Evolutionary conservation across 2,329 filamentous ascomycete species (phyloP).

Genomic region (Byssoonygena ceratinophila): DNA sequence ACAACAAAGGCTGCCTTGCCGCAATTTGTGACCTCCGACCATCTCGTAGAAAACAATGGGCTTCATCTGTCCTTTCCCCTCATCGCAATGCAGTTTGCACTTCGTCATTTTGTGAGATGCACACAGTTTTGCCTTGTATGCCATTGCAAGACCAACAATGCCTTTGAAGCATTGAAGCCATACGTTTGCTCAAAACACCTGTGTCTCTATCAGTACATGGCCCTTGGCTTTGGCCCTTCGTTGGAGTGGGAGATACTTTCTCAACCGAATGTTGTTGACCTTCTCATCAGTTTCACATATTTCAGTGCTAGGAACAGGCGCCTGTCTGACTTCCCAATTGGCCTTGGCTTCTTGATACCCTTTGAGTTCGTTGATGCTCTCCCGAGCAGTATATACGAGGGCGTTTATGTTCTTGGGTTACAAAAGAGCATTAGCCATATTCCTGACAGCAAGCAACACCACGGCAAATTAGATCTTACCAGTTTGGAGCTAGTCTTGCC

Average conservation of each 20-base stretch:
- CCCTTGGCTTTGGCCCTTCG: constrained; percentile 71
- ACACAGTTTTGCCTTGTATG: constrained; percentile 83
- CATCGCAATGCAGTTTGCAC: constrained; percentile 59
- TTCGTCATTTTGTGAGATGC: constrained; percentile 68
- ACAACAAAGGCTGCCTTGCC: constrained; percentile 29
- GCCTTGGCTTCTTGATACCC: constrained; percentile 41
- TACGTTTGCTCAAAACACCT: constrained; percentile 66
- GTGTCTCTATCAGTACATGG: constrained; percentile 81
- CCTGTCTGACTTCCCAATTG: constrained; percentile 47
- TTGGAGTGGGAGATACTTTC: constrained; percentile 74
- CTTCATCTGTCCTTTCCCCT: constrained; percentile 44
- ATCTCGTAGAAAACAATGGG: constrained; percentile 31
- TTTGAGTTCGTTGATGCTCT: not conserved
- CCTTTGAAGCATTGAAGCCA: constrained; percentile 46
- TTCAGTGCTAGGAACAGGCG: constrained; percentile 36
- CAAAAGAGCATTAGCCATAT: not conserved
- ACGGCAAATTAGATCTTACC: constrained; percentile 26
- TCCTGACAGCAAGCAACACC: not conserved
- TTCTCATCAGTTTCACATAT: constrained; percentile 76
- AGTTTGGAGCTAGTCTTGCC: constrained; percentile 38
- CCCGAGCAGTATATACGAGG: not conserved
- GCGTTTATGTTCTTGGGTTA: no score
- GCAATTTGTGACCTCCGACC: constrained; percentile 41
- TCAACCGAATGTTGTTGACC: constrained; percentile 72
- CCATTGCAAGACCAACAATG: constrained; percentile 54